Evolutionary conservation across 2,329 filamentous ascomycete species (phyloP), one percentile per base, ranked within the genome.

Genomic region (Ascocoryne sarcoides): DNA sequence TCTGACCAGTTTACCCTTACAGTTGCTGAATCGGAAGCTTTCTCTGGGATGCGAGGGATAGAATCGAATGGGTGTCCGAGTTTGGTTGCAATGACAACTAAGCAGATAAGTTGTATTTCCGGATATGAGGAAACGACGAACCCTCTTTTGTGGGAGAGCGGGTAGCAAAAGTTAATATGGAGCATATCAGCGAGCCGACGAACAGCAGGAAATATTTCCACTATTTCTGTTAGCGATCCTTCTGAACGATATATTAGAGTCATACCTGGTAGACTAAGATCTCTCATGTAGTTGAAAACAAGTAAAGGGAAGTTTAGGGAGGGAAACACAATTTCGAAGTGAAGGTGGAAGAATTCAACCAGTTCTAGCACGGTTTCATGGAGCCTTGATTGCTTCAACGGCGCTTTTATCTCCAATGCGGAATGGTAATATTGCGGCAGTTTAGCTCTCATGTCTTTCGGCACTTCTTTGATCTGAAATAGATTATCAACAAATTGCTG

Each of bases 51-150:
- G 31, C 79, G 66, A 38, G 67, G 60, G 10, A 70, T 54, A 16
- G 66, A 65, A 53, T 86, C 77, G 32, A 95, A 76, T 0, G 90
- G 86, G 52, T 86, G 88, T 15, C 83, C 68, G 2, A 95, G 60
- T 53, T 95, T 95, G 3, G 82, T 78, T 3, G 83, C 77, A 10
- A 94, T 70, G 2, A 95, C 66, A 3, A 95, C 60, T 3, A 86
- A 65, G 3, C 79, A 70, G 40, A 87, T 68, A 1, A 95, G 64
- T 32, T 84, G 74, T 4, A 84, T 67, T 55, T 96, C 92, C 0
- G 92, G 87, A 46, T 82, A 73, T 37, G 77, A 68, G 12, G 79
- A 62, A 7, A 73, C 62, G 18, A 68, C 62, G 32, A 42, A 37
- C 44, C 68, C 62, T 44, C 63, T 62, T 38, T 60, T 56, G 20